These are phyloP conservation scores for Phytophthora melonis DNA, from an alignment of 352 stramenopile genomes.

Conservation along the genomic window DNA sequence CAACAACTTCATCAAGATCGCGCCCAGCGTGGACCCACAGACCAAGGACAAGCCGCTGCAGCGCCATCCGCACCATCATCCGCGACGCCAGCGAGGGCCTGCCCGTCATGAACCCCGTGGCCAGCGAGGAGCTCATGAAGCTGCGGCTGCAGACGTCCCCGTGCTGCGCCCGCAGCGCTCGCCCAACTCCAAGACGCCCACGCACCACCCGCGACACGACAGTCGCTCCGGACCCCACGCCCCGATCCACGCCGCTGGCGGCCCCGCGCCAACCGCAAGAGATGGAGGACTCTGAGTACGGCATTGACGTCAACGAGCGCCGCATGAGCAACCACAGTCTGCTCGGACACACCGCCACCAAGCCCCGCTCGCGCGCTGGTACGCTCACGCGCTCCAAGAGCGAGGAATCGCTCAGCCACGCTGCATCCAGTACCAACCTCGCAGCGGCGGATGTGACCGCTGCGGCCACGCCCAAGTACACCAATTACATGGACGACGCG, in stretches of 20 bases:
- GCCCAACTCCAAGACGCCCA: conserved; percentile 16
- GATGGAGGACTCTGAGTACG: conserved; percentile 75
- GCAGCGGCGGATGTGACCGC: conserved; percentile 25
- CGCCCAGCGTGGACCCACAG: conserved; percentile 32
- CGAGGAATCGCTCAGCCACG: conserved; percentile 65
- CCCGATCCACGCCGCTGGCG: conserved; percentile 34
- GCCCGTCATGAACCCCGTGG: conserved; percentile 78
- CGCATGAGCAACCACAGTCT: conserved; percentile 44
- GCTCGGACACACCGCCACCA: conserved; percentile 26
- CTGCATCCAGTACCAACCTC: conserved; percentile 22
- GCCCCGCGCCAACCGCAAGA: conserved; percentile 61
- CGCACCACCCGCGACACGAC: conserved; percentile 25
- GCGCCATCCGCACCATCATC: conserved; percentile 71
- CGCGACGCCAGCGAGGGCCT: conserved; percentile 58
- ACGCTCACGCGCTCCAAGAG: conserved; percentile 81
- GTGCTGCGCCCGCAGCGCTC: conserved; percentile 43
- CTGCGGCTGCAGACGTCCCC: conserved; percentile 65
- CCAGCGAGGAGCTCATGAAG: conserved; percentile 69
- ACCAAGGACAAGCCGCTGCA: conserved; percentile 65
- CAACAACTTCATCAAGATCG: conserved; percentile 88
- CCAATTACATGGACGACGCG: conserved; percentile 73
- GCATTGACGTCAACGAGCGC: conserved; percentile 59
- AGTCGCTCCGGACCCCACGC: conserved; percentile 37
- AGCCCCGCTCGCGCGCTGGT: conserved; percentile 50
- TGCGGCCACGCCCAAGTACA: conserved; percentile 63